Evolutionary conservation across 1,284 basidiomycete species (phyloP), one percentile per base, ranked within the genome.

Genomic region (Porogramme epimiltina): DNA sequence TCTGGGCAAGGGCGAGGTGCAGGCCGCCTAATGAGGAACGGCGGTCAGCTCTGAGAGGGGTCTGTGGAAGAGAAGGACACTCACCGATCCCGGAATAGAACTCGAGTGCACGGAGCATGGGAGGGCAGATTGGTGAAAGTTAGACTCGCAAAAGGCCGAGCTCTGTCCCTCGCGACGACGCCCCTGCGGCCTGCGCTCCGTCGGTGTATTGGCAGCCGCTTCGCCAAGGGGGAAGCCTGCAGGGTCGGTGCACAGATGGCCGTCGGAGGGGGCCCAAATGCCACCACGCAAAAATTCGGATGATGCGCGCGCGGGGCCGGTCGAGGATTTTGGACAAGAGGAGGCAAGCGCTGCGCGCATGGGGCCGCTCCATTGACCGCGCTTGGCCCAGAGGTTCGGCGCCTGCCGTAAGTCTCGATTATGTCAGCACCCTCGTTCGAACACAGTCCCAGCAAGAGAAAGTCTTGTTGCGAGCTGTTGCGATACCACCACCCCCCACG

Each of bases 1-100:
- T 83, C 40, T 78, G 74, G 44, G 70, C 61, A n/a, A 91, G 73
- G 11, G 88, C 88, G 26, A 80, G 70, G 70, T 88, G 84, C 4
- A 91, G 72, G 9, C 88, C 89, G 25, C 87, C 89, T 90, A 57
- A n/a, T n/a, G 13, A 37, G 42, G 19, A 47, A 26, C 45, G 22
- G 31, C 42, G 41, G 37, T 15, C 37, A 25, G 25, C 34, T 4
- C 1, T 16, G 37, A 13, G 28, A 31, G 8, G 28, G 28, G 15
- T 22, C 23, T 24, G 23, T 18, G 20, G 22, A 5, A 20, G 28
- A 33, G 5, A 36, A 19, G n/a, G 26, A 15, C 6, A 64, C 68
- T 15, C 45, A 76, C 89, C 89, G 63, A 91, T 90, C 28, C 89
- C 88, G 45, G 81, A 81, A 69, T 87, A 91, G 62, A 91, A 91